Evolutionary conservation across 78 protist genomes (phyloP), one percentile per base, ranked within the genome.

Genomic region (Chrysochromulina tobinii): DNA sequence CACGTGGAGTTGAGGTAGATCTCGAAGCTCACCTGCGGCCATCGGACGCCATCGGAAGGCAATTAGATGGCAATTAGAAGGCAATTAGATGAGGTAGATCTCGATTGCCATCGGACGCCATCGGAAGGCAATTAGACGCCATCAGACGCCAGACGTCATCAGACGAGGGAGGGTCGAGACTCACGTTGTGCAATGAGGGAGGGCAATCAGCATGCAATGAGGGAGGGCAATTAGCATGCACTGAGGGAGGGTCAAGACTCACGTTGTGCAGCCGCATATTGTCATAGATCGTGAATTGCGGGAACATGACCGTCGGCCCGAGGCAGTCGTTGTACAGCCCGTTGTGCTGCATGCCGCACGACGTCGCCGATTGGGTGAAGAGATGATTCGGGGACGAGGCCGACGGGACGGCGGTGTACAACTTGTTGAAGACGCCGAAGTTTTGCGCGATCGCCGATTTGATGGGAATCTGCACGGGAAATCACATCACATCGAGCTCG

Each of bases 381-480:
- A 54, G 25, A 4, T 93, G 85, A 64, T 93, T 93, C 27, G 81
- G 75, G 89, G 57, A 8, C 50, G 93, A 83, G 25, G 91, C 84
- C 55, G 18, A 92, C 81, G 95, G 95, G 7, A 79, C 53, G 17
- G 88, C 15, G 14, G 91, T 53, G 59, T n/a, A 79, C 48, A 23
- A 53, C 15, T 8, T 11, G 72, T 93, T 88, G 61, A 91, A 83
- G 53, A 93, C 67, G 50, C 83, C 91, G 21, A 92, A 93, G 61
- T 77, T 38, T 7, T 15, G 21, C 23, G 91, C 73, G 23, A 92
- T 81, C 67, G 90, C 87, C 1, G 51, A 0, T 87, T 89, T 67
- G 66, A 92, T 73, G 2, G 94, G 94, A 3, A 92, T 55, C 72
- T 53, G 79, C 38, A 38, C 38, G 38, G 38, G 38, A 38, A 38